Conservation (phyloP, 73 alveolate genomes). For the Effrenium voratum region DNA sequence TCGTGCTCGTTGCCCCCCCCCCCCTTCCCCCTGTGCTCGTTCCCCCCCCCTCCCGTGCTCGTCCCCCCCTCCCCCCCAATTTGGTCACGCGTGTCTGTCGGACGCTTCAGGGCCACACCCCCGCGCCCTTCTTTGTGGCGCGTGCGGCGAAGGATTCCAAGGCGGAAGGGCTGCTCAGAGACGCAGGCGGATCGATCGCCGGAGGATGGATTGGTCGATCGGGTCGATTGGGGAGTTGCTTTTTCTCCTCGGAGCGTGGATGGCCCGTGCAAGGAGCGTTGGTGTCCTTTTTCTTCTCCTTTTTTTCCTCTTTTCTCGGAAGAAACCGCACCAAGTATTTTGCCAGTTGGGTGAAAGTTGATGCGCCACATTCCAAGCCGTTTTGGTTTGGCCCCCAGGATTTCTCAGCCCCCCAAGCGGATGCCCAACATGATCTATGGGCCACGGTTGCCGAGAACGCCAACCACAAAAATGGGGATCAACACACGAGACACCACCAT, state of each 20-base stretch:
- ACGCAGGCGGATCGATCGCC: background rate
- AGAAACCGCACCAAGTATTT: background rate
- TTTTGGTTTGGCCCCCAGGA: too few species aligned
- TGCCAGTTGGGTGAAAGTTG: background rate
- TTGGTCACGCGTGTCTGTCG: background rate
- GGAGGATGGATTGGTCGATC: background rate
- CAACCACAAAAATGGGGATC: too few species aligned
- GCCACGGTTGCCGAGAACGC: too few species aligned
- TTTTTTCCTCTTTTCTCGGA: background rate
- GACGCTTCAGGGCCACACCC: too few species aligned
- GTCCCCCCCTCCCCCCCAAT: background rate
- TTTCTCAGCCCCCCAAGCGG: too few species aligned
- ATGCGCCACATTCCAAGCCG: background rate
- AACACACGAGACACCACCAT: too few species aligned
- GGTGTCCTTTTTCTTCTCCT: background rate
- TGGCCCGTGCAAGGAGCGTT: background rate
- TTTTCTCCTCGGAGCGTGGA: background rate
- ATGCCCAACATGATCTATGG: too few species aligned
- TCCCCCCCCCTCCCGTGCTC: background rate
- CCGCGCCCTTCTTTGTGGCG: background rate
- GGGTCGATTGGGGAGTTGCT: background rate
- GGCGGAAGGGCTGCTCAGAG: slow-evolving; percentile 15
- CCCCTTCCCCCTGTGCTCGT: background rate
- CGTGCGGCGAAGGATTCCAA: background rate
- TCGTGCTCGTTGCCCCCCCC: background rate